A percentile compares a stretch with the other conserved stretches of the same genome.
These are phyloP conservation scores for Boletus sp. DNA, from an alignment of 1,284 basidiomycete genomes.

Conservation along the genomic window DNA sequence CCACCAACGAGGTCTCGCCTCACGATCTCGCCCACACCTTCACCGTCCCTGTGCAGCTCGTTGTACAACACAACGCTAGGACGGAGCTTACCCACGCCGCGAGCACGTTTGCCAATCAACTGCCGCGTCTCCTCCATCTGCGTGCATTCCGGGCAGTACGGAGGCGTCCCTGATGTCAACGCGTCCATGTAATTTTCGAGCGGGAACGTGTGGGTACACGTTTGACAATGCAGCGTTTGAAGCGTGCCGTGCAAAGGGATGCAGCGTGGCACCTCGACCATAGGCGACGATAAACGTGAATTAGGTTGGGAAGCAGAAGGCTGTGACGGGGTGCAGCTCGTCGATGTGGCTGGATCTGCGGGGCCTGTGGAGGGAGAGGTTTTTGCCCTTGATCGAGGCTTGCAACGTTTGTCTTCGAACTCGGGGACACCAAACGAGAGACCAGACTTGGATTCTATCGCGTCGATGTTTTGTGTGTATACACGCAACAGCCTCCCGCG, in stretches of 20 bases:
- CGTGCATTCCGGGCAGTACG: constrained; percentile 79
- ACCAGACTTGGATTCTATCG: constrained; percentile 81
- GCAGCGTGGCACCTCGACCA: constrained; percentile 63
- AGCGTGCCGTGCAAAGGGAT: constrained; percentile 91
- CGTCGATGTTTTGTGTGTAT: constrained; percentile 95
- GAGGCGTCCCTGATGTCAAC: constrained; percentile 56
- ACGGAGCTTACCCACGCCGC: constrained; percentile 78
- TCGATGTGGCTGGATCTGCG: constrained; percentile 14
- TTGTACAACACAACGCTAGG: constrained; percentile 91
- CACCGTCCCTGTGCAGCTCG: constrained; percentile 84
- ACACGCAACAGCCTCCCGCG: constrained; percentile 79
- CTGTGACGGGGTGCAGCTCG: constrained; percentile 18
- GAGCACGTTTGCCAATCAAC: constrained; percentile 73
- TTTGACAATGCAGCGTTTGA: constrained; percentile 74
- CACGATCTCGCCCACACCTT: constrained; percentile 79
- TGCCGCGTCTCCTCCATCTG: constrained; percentile 67
- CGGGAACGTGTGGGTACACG: constrained; percentile 71
- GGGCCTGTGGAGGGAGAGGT: constrained; percentile 18
- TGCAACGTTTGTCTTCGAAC: constrained; percentile 50
- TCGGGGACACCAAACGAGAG: constrained; percentile 74
- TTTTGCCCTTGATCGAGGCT: constrained; percentile 43
- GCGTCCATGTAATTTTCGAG: constrained; percentile 58
- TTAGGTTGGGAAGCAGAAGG: constrained; percentile 22
- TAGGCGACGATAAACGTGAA: constrained; percentile 40
- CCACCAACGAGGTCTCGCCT: constrained; percentile 70